Evolutionary conservation across 352 stramenopile species (phyloP).

Genomic region (Pythium monospermum): DNA sequence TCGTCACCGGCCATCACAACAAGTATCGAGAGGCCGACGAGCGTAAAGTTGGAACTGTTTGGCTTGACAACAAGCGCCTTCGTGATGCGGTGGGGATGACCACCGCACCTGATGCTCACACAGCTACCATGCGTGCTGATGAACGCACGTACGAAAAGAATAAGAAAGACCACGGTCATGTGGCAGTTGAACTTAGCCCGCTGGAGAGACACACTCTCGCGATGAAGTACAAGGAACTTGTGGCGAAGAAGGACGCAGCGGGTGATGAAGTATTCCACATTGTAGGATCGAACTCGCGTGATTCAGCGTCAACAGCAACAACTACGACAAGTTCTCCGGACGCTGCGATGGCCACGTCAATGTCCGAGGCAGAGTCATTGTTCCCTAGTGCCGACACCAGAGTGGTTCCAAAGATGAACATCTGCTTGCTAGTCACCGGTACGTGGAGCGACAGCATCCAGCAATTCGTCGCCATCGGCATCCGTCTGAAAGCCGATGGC

Average conservation of each 20-base stretch:
- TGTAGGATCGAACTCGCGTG: neutral
- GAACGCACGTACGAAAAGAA: constrained; percentile 23
- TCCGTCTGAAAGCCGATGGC: constrained; percentile 65
- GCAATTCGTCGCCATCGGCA: constrained; percentile 70
- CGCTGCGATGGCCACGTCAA: neutral
- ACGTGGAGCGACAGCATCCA: constrained; percentile 66
- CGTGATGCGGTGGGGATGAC: constrained; percentile 32
- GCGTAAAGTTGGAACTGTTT: constrained; percentile 41
- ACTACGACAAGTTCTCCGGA: neutral
- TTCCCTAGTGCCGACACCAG: constrained; percentile 8
- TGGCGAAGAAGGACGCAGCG: constrained; percentile 27
- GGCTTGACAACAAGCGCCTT: constrained; percentile 39
- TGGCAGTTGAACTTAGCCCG: constrained; percentile 36
- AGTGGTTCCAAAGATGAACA: constrained; percentile 54
- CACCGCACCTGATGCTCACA: constrained; percentile 38
- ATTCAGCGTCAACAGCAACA: no score
- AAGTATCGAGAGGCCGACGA: constrained; percentile 32
- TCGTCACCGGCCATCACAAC: constrained; percentile 65
- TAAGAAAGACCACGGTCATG: constrained; percentile 22
- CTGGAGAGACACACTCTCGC: constrained; percentile 38
- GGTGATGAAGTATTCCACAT: constrained; percentile 8
- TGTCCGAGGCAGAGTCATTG: constrained; percentile 2
- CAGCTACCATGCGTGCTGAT: constrained; percentile 42
- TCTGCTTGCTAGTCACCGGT: constrained; percentile 65
- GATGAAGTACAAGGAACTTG: constrained; percentile 31